A percentile compares a stretch with the other conserved stretches of the same genome.
These are phyloP conservation scores for Pseudopithomyces maydicus DNA, from an alignment of 2,329 filamentous ascomycete genomes.

Conservation along the genomic window DNA sequence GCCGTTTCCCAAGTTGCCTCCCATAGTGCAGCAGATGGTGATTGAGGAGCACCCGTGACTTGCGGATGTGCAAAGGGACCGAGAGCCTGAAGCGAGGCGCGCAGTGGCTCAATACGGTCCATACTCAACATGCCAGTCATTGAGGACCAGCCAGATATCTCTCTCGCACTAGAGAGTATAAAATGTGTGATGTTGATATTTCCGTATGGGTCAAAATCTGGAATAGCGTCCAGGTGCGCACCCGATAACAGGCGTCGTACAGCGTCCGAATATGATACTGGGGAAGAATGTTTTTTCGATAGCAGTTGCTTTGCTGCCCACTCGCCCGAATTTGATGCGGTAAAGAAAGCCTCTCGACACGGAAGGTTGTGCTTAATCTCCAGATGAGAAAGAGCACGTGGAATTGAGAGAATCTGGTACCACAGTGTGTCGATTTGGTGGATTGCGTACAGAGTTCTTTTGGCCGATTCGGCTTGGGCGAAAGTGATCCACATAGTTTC, in stretches of 20 bases:
- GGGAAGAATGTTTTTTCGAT: slow-evolving; percentile 7
- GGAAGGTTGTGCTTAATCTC: slow-evolving; percentile 29
- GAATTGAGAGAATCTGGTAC: slow-evolving; percentile 29
- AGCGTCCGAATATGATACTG: slow-evolving; percentile 20
- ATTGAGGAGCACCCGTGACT: neutral
- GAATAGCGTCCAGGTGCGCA: slow-evolving; percentile 13
- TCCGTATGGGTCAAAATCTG: slow-evolving; percentile 26
- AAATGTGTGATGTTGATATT: slow-evolving; percentile 30
- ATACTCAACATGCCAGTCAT: slow-evolving; percentile 30
- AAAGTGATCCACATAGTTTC: slow-evolving; percentile 22
- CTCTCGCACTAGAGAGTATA: slow-evolving; percentile 26
- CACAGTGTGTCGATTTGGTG: slow-evolving; percentile 28
- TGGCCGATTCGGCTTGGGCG: slow-evolving; percentile 15
- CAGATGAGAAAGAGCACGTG: slow-evolving; percentile 27
- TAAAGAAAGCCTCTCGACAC: slow-evolving; percentile 23
- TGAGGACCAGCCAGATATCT: slow-evolving; percentile 28
- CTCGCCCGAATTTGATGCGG: slow-evolving; percentile 17
- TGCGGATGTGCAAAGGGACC: slow-evolving; percentile 16
- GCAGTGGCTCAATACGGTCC: slow-evolving; percentile 23
- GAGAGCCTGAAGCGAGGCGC: slow-evolving; percentile 19
- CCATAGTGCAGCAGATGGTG: slow-evolving; percentile 15
- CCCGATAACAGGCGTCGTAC: slow-evolving; percentile 20
- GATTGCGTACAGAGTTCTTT: slow-evolving; percentile 24
- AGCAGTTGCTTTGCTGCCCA: slow-evolving; percentile 23
- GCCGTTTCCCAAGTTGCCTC: slow-evolving; percentile 28